These are phyloP conservation scores for Pythium guiyangense DNA, from an alignment of 352 stramenopile species.

Conservation along the genomic window DNA sequence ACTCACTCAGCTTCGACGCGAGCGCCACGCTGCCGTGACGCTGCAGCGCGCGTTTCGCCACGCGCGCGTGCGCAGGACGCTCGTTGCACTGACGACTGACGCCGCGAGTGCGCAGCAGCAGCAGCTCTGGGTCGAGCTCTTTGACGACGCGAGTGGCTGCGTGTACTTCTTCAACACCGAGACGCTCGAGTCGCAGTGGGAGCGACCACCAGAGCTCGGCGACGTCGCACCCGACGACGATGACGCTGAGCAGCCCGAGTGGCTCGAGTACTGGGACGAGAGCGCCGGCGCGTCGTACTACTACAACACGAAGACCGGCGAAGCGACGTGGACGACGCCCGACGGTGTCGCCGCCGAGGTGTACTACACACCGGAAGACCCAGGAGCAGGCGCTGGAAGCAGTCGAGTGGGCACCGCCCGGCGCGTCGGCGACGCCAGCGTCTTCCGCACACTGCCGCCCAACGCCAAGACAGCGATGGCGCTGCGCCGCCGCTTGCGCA, in stretches of 20 bases:
- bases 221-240: not conserved
- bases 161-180: constrained; percentile 68
- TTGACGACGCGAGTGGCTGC: constrained; percentile 58
- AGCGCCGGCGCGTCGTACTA: constrained; percentile 61
- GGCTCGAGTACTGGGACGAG: constrained; percentile 75
- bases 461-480: constrained; percentile 6
- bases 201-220: constrained; percentile 8
- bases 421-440: not conserved
- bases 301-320: constrained; percentile 62
- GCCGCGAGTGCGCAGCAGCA: constrained; percentile 1
- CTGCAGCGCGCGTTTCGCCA: constrained; percentile 62
- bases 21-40: constrained; percentile 25
- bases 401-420: not conserved
- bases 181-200: constrained; percentile 52
- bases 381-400: not conserved
- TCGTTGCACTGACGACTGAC: constrained; percentile 32
- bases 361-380: constrained; percentile 1
- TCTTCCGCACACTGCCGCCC: constrained; percentile 16
- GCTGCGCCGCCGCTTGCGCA: not conserved
- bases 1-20: constrained; percentile 15
- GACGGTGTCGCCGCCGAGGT: constrained; percentile 7
- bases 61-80: constrained; percentile 27
- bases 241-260: constrained; percentile 28
- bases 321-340: constrained; percentile 62
- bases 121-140: constrained; percentile 55